Evolutionary conservation across 2,329 filamentous ascomycete genomes (phyloP).

Genomic region (Trichoderma hamatum): DNA sequence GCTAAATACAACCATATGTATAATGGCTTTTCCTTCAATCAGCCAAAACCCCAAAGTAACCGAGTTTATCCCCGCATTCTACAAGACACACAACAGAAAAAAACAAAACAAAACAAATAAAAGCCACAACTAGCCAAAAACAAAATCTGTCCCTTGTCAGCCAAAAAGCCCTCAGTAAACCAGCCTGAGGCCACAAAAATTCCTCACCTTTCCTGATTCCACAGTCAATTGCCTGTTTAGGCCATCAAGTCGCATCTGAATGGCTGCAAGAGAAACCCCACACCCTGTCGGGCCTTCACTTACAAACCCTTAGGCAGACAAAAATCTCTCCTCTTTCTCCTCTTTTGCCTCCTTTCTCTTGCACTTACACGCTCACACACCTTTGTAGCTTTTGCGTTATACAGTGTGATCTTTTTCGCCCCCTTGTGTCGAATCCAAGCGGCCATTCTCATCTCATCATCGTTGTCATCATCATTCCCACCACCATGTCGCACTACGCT

Average conservation of each 20-base stretch:
- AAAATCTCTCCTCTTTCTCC: not conserved
- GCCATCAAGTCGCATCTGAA: constrained; percentile 21
- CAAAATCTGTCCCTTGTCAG: not conserved
- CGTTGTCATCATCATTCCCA: not conserved
- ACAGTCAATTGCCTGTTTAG: constrained; percentile 13
- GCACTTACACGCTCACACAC: not conserved
- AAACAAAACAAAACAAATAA: not conserved
- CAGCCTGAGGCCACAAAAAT: not conserved
- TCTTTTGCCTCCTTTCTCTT: not conserved
- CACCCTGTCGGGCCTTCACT: not conserved
- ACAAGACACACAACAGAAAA: not conserved
- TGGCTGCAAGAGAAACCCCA: constrained; percentile 4
- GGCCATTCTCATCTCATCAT: not conserved
- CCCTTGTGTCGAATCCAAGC: too few relatives aligned
- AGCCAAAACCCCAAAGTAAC: not conserved
- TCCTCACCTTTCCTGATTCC: not conserved
- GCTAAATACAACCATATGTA: not conserved
- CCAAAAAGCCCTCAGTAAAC: not conserved
- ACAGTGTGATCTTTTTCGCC: not conserved
- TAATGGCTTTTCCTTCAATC: not conserved
- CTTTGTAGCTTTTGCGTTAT: not conserved
- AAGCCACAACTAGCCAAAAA: not conserved
- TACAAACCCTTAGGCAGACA: not conserved
- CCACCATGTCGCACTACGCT: constrained; percentile 34
- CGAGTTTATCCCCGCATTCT: not conserved